Evolutionary conservation across 768 basidiomycete species (phyloP), one percentile per base, ranked within the genome.

Genomic region (Pulveroboletus frians): DNA sequence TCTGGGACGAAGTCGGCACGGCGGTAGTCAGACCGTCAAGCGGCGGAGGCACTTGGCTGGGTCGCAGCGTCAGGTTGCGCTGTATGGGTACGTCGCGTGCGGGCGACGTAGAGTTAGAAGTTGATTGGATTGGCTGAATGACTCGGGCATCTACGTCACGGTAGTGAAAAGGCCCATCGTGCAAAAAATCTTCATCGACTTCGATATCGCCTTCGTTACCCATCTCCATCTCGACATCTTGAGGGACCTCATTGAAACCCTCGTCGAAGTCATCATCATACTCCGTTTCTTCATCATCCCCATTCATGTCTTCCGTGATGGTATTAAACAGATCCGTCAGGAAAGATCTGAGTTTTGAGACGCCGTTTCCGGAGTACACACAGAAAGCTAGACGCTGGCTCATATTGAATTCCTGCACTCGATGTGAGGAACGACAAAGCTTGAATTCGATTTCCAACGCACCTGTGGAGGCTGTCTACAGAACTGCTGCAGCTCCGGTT

Each of bases 361-460:
- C 89, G 7, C 95, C 94, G 56, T 84, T 84, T 18, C 92, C 91
- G 10, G 95, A 97, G 72, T 90, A 99, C 14, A 99, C 96, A 68
- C 96, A 98, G 65, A 98, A 99, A 4, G 91, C 82, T 17, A 80
- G 75, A 42, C 91, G 83, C 65, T 99, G 96, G 40, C 84, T 85
- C 32, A 84, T 75, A 62, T 89, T 97, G 67, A 95, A 98, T 48
- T 95, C 92, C 92, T 95, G 62, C 5, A 39, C 21, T 41, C 8
- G 14, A 7, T 9, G 40, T 59, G 34, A 55, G 56, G 34, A n/a
- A 31, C 5, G 32, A 29, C 8, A 42, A 39, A 9, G 43, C 18
- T 27, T 9, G 42, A 26, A 43, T 31, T 31, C 10, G n/a, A 39
- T 36, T 4, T 41, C 43, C 29, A 26, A 76, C 81, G 53, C 59